Evolutionary conservation across 139 green algal species (phyloP).

Genomic region (Limnomonas spitsbergensis): DNA sequence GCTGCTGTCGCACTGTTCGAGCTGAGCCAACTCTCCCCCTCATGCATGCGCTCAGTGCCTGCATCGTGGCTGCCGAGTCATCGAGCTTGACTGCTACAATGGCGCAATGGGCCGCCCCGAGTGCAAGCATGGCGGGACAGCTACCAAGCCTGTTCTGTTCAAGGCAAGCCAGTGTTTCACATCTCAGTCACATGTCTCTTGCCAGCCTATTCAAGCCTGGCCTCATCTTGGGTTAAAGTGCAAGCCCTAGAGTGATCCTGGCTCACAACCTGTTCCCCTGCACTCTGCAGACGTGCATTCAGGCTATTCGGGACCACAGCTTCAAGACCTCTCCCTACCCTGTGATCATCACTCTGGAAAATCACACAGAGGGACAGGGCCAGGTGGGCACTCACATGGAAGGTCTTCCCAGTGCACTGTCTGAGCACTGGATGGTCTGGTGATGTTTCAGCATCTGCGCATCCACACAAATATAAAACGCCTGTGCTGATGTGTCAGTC

Average conservation of each 20-base stretch:
- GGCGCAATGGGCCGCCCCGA: conserved; percentile 3
- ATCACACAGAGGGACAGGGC: conserved; percentile 35
- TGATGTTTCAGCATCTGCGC: no score
- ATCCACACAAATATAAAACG: no score
- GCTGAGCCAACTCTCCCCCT: no score
- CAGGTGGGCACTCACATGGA: conserved; percentile 16
- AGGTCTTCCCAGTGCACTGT: neutral
- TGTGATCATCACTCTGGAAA: conserved; percentile 48
- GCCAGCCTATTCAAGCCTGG: no score
- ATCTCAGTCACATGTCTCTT: neutral
- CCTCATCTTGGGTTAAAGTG: no score
- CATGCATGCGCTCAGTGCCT: conserved; percentile 61
- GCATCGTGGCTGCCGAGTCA: conserved; percentile 37
- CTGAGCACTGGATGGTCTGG: no score
- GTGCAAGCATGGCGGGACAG: conserved; percentile 39
- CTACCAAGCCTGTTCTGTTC: conserved; percentile 28
- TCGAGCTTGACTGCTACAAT: conserved; percentile 47
- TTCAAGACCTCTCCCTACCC: conserved; percentile 37
- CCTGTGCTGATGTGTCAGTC: no score
- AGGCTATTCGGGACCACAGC: conserved; percentile 6
- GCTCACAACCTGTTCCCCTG: neutral
- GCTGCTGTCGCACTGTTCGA: no score
- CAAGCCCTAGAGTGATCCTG: no score
- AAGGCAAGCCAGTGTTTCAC: conserved; percentile 13
- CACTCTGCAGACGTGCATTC: conserved; percentile 31